phyloP scores from a whole-genome alignment of 345 rosid genomes.

The Lenwebbia sp. region DNA sequence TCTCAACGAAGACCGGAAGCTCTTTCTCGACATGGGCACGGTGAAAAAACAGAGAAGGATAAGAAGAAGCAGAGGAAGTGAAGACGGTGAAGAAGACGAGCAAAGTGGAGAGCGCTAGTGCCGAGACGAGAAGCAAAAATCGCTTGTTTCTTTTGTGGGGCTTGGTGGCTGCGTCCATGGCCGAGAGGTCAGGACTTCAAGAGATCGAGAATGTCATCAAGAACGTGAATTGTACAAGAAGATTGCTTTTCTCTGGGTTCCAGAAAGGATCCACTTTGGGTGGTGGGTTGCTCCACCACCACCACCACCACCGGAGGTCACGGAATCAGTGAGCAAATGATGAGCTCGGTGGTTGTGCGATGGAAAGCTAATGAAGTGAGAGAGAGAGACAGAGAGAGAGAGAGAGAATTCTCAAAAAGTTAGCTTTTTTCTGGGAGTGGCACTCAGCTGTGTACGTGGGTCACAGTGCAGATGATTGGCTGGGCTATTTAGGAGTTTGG shows the following conservation, averaged over 20 bases:
- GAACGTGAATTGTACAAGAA: neutral
- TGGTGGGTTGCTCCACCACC: neutral
- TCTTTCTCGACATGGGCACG: neutral
- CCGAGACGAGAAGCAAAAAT: slow-evolving; percentile 23
- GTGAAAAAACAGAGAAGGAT: slow-evolving; percentile 7
- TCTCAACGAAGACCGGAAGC: slow-evolving; percentile 39
- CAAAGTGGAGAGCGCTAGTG: slow-evolving; percentile 34
- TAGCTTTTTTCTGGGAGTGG: neutral
- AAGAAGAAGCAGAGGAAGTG: slow-evolving; percentile 5
- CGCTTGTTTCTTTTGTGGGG: slow-evolving; percentile 34
- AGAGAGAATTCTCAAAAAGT: neutral
- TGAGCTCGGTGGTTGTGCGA: neutral
- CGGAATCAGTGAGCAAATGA: neutral
- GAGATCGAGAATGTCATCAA: neutral
- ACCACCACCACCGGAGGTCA: neutral
- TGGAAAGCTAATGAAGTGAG: neutral
- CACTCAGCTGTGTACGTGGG: neutral
- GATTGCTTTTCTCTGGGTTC: neutral
- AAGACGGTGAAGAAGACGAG: slow-evolving; percentile 18
- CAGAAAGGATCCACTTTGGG: neutral
- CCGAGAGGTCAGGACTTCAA: neutral
- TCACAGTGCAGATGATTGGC: neutral
- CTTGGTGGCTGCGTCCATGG: slow-evolving; percentile 8
- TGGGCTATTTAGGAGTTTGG: neutral
- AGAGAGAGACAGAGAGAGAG: neutral